Conservation (phyloP, 2,329 filamentous ascomycete genomes). For the Aureobasidium sp. region DNA sequence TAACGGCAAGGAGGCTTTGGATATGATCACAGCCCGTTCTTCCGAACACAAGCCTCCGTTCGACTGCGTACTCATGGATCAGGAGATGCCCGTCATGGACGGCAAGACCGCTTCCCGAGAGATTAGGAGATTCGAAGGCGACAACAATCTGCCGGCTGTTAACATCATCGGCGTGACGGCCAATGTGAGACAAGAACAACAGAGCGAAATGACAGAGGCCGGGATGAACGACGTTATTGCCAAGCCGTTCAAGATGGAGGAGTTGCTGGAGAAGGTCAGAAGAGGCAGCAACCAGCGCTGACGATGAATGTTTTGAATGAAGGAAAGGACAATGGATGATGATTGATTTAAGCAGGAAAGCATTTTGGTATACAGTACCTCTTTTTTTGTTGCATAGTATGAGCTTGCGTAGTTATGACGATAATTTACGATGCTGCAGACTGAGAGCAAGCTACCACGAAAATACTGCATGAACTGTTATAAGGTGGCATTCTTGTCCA, state of each 20-base stretch:
- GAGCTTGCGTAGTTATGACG: not conserved
- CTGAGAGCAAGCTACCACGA: no score
- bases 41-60: constrained; percentile 16
- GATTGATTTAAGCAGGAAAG: not conserved
- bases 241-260: constrained; percentile 27
- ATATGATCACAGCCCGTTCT: constrained; percentile 10
- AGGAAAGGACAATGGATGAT: not conserved
- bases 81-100: constrained; percentile 28
- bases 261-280: constrained; percentile 18
- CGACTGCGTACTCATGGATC: constrained; percentile 27
- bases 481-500: not conserved
- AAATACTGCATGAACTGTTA: not conserved
- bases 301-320: not conserved
- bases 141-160: constrained; percentile 16
- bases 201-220: constrained; percentile 22
- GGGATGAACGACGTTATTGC: constrained; percentile 27
- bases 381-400: not conserved
- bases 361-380: not conserved
- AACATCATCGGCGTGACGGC: constrained; percentile 28
- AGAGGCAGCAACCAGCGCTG: not conserved
- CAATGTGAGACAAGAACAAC: constrained; percentile 26
- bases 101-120: constrained; percentile 22
- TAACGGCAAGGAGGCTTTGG: constrained; percentile 26
- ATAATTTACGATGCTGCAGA: not conserved
- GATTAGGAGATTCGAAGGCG: constrained; percentile 21